Base-by-base conservation (phyloP, 2,329 filamentous ascomycete genomes). In the Beauveria sp. region DNA sequence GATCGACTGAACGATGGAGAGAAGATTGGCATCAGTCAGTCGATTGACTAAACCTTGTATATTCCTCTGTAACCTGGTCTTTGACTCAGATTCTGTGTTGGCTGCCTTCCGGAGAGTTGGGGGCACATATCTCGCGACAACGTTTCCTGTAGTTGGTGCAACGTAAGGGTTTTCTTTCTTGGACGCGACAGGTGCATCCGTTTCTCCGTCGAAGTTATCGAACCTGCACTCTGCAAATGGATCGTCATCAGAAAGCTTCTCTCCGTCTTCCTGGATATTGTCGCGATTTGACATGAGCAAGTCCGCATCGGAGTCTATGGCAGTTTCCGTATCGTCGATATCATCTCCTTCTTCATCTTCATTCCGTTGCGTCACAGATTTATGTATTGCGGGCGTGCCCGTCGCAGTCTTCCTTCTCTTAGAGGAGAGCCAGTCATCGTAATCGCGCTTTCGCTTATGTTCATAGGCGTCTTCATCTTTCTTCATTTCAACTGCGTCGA, bases 11-110 rank as follows among this genome's bases (percentile, higher is more conserved):
- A 97, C 77, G 58, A 98, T 96, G 2, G 90, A 89, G 6, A 96
- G 74, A 65, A 99, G 80, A 67, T 95, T 98, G 43, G 91, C 86
- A 70, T 98, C 93, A 0, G 95, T 97, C 38, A 99, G 80, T 70
- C 93, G 88, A 73, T 99, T 99, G 70, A 99, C 82, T 20, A 95
- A 81, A 70, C 95, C 93, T 71, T 98, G 92, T 0, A 91, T 81
- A 69, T 96, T 91, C 64, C 91, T 86, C 62, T 86, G 86, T 55
- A 99, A 77, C 45, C 89, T 86, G 14, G 80, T 79, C 53, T 89
- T 78, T 47, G 82, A 78, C 71, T 96, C 89, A 1, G 83, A 81
- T 65, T 90, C 86, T 0, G 85, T 84, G 1, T 82, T 79, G 3
- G 83, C 75, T 40, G 81, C 77, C 66, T 82, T 86, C 52, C 92